These are phyloP conservation scores for Stentor roeselii DNA, from an alignment of 73 alveolate species.

Conservation along the genomic window DNA sequence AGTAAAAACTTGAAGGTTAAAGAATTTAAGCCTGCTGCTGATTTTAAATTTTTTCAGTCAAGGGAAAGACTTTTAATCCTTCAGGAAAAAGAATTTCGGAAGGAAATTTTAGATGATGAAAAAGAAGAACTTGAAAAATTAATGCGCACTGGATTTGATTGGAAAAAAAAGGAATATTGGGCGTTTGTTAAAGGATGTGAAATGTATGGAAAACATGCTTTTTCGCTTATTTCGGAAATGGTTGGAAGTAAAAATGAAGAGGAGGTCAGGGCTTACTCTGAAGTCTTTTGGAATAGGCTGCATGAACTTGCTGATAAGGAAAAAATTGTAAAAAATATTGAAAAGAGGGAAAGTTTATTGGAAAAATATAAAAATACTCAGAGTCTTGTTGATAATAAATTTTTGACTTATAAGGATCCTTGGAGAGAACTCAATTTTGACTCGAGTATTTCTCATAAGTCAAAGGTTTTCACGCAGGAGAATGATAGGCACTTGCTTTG, in stretches of 20 bases:
- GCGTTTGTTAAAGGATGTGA: constrained; percentile 73
- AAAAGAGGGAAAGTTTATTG: constrained; percentile 76
- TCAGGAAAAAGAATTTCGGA: constrained; percentile 61
- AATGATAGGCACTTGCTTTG: constrained; percentile 76
- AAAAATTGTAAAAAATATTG: constrained; percentile 82
- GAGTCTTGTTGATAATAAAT: constrained; percentile 37
- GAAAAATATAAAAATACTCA: constrained; percentile 57
- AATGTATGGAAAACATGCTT: constrained; percentile 63
- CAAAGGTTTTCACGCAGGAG: constrained; percentile 71
- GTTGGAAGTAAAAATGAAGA: constrained; percentile 81
- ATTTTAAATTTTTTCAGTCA: constrained; percentile 65
- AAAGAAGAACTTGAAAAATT: constrained; percentile 60
- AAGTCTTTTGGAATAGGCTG: constrained; percentile 90
- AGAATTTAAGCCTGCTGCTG: constrained; percentile 59
- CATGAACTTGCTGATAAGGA: constrained; percentile 85
- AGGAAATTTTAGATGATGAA: constrained; percentile 64
- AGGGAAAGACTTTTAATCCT: constrained; percentile 62
- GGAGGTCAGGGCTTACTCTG: constrained; percentile 75
- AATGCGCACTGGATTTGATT: constrained; percentile 72
- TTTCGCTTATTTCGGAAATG: constrained; percentile 44
- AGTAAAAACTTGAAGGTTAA: constrained; percentile 32
- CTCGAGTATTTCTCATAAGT: constrained; percentile 44
- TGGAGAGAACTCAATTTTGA: constrained; percentile 68
- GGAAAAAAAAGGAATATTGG: constrained; percentile 71
- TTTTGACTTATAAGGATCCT: constrained; percentile 48